Percentiles rank a stretch among this genome's conserved stretches.
Conservation (phyloP, 192 early-diverging fungal genomes). For the Backusella liffmaniae region DNA sequence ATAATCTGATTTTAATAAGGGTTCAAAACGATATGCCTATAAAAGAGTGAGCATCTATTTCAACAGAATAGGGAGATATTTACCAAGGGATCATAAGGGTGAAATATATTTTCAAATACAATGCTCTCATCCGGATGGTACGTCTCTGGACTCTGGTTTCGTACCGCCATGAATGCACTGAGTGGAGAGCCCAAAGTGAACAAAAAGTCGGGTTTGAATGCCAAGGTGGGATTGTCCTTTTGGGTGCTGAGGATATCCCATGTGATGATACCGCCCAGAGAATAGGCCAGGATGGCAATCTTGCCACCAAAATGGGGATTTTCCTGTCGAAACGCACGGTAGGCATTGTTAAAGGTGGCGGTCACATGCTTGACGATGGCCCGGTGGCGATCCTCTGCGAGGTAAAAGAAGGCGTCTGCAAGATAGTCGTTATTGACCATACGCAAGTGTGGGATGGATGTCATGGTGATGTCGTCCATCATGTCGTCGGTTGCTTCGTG, state of each 20-base stretch:
- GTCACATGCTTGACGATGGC: conserved; percentile 24
- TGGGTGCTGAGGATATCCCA: conserved; percentile 54
- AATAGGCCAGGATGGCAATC: conserved; percentile 58
- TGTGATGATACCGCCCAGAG: conserved; percentile 63
- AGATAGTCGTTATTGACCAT: conserved; percentile 27
- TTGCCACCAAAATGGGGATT: conserved; percentile 61
- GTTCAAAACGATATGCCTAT: conserved; percentile 62
- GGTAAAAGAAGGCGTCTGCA: conserved; percentile 21
- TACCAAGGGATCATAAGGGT: conserved; percentile 66
- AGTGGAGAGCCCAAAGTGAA: conserved; percentile 36
- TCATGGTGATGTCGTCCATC: conserved; percentile 35
- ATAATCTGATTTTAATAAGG: neutral
- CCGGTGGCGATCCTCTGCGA: conserved; percentile 28
- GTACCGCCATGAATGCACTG: conserved; percentile 55
- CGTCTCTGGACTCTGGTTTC: conserved; percentile 48
- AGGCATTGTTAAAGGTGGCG: conserved; percentile 28
- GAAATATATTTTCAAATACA: conserved; percentile 68
- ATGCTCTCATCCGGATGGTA: conserved; percentile 46
- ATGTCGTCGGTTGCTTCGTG: conserved; percentile 32
- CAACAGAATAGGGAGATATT: too few relatives aligned
- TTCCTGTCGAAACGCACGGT: conserved; percentile 39
- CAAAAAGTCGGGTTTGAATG: neutral
- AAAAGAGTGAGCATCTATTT: neutral
- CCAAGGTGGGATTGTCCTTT: neutral
- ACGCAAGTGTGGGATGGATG: conserved; percentile 36